Percentiles rank a stretch among this genome's conserved stretches.
phyloP scores from a whole-genome alignment of 2,329 filamentous ascomycete species.

The Claviceps monticola region DNA sequence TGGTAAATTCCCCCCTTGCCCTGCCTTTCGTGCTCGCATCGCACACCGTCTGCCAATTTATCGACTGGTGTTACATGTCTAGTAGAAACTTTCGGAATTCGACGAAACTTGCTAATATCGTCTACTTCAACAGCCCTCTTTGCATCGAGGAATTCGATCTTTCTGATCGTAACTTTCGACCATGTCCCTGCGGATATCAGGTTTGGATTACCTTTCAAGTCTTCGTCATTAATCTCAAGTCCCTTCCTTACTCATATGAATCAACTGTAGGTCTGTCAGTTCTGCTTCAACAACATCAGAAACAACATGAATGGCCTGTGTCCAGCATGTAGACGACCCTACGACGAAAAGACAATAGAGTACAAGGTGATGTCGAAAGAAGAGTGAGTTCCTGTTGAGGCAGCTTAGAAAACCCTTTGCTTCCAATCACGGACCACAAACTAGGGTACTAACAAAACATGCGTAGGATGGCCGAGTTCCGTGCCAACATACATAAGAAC shows the following conservation, averaged over 20 bases:
- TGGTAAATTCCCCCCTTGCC: constrained; percentile 36
- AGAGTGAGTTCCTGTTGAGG: constrained; percentile 50
- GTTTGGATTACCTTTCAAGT: constrained; percentile 32
- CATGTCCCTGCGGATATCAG: constrained; percentile 96
- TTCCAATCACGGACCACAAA: background rate
- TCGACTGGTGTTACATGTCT: background rate
- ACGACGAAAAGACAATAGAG: constrained; percentile 93
- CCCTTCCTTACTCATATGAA: background rate
- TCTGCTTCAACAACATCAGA: constrained; percentile 99
- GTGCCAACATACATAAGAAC: constrained; percentile 70
- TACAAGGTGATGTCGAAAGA: constrained; percentile 92
- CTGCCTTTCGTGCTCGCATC: background rate
- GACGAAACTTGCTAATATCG: background rate
- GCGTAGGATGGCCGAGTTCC: constrained; percentile 55
- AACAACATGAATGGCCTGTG: constrained; percentile 95
- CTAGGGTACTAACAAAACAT: constrained; percentile 3
- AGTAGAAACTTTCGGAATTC: background rate
- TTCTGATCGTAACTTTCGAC: constrained; percentile 90
- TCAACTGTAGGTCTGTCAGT: constrained; percentile 74
- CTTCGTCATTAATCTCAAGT: background rate
- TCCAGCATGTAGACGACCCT: constrained; percentile 89
- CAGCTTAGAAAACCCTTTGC: background rate
- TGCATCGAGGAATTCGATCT: constrained; percentile 99
- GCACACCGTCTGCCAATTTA: constrained; percentile 4
- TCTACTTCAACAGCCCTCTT: constrained; percentile 54